Evolutionary conservation across 169 alveolate species (phyloP).

Genomic region (Cryptosporidium sp.): DNA sequence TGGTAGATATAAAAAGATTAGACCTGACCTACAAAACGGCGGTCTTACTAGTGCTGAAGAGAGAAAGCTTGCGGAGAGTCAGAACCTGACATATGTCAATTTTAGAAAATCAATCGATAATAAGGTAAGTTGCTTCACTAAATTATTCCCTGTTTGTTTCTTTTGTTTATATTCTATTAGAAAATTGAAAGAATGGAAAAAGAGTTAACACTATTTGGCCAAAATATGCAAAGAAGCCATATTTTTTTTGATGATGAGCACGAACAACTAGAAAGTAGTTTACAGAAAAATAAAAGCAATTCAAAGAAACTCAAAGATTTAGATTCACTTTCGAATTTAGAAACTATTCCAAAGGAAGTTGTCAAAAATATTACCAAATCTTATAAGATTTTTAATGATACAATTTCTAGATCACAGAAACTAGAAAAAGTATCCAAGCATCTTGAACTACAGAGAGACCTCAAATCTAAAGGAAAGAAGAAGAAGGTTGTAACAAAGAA

Average conservation of each 20-base stretch:
- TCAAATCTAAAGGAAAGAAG: constrained; percentile 35
- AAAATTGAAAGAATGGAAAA: constrained; percentile 64
- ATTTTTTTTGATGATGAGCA: constrained; percentile 37
- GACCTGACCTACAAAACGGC: background rate
- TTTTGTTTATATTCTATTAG: constrained; percentile 1
- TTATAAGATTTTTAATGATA: constrained; percentile 36
- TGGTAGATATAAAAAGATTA: constrained; percentile 55
- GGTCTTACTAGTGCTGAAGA: constrained; percentile 23
- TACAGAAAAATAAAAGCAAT: background rate
- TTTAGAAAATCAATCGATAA: constrained; percentile 59
- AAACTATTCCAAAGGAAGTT: constrained; percentile 11
- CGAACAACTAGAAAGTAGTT: background rate
- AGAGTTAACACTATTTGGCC: constrained; percentile 53
- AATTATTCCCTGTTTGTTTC: too few relatives aligned
- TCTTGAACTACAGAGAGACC: constrained; percentile 47
- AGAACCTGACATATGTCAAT: constrained; percentile 41
- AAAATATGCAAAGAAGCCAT: constrained; percentile 36
- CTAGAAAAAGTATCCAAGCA: constrained; percentile 22
- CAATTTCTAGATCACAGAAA: constrained; percentile 35
- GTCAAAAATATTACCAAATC: constrained; percentile 45
- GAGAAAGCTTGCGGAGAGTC: constrained; percentile 59
- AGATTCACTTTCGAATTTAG: background rate
- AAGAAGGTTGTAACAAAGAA: constrained; percentile 23
- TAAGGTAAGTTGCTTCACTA: constrained; percentile 37
- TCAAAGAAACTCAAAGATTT: background rate